Conservation (phyloP, 2,329 filamentous ascomycete species). For the Daldinia eschscholtzii region DNA sequence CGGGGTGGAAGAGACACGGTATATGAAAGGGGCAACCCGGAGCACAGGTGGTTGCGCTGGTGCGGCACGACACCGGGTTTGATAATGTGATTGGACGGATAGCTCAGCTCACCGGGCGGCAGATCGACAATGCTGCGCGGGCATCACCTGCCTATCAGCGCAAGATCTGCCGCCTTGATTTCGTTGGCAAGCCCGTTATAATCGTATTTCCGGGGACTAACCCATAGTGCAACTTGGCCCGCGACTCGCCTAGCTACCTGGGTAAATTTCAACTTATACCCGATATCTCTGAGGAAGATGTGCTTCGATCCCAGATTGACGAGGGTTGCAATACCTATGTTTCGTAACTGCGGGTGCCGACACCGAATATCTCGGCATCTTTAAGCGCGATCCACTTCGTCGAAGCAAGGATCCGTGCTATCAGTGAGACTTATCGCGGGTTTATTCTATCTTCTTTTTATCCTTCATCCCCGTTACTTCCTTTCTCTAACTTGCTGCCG, state of each 20-base stretch:
- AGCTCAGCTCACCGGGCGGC: conserved; percentile 36
- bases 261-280: not conserved
- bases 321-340: conserved; percentile 23
- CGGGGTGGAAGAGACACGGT: conserved; percentile 4
- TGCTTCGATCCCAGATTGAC: conserved; percentile 9
- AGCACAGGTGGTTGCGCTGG: conserved; percentile 6
- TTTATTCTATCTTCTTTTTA: not conserved
- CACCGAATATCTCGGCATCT: conserved; percentile 5
- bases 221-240: not conserved
- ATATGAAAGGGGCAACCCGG: conserved; percentile 39
- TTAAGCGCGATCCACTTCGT: not conserved
- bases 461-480: not conserved
- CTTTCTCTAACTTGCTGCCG: not conserved
- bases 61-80: conserved; percentile 20
- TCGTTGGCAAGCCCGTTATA: not conserved
- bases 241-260: not conserved
- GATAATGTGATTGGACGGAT: conserved; percentile 35
- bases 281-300: not conserved
- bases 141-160: conserved; percentile 39
- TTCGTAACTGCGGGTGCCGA: conserved; percentile 5
- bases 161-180: conserved; percentile 31
- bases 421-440: not conserved
- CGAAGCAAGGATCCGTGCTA: not conserved
- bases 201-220: not conserved
- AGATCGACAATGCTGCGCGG: conserved; percentile 27